phyloP scores from a whole-genome alignment of 2,329 filamentous ascomycete genomes.

The Rhytidhysteron rufulum region DNA sequence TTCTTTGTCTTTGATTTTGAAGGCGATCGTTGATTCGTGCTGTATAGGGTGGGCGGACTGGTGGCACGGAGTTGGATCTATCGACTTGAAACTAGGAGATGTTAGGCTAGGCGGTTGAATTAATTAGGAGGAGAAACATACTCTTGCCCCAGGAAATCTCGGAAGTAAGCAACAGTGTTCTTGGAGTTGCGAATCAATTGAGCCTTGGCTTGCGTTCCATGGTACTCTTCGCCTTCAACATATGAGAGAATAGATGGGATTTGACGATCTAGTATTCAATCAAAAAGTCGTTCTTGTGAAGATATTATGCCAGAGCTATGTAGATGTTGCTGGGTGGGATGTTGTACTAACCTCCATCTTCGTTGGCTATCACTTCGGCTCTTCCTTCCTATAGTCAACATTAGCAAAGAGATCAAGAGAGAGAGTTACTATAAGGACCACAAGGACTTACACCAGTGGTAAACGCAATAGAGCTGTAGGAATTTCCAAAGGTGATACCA shows the following conservation, averaged over 20 bases:
- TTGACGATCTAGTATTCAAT: constrained; percentile 90
- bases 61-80: constrained; percentile 94
- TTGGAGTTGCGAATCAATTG: constrained; percentile 88
- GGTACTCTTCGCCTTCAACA: constrained; percentile 93
- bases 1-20: constrained; percentile 74
- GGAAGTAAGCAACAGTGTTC: constrained; percentile 94
- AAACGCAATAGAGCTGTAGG: constrained; percentile 94
- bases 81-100: constrained; percentile 70
- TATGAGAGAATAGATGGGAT: constrained; percentile 95
- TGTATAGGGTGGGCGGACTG: constrained; percentile 87
- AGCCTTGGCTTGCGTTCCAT: constrained; percentile 89
- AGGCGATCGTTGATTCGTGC: constrained; percentile 66
- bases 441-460: constrained; percentile 57
- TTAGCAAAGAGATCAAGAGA: constrained; percentile 4
- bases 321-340: too few relatives aligned
- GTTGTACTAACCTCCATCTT: constrained; percentile 77
- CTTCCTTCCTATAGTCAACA: constrained; percentile 67
- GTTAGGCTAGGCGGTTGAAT: constrained; percentile 13
- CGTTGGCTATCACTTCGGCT: constrained; percentile 96
- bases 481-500: constrained; percentile 97
- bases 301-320: too few relatives aligned
- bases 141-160: constrained; percentile 93
- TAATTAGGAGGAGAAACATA: constrained; percentile 44
- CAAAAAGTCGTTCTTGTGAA: too few relatives aligned
- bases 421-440: constrained; percentile 2